Conservation (phyloP, 1,284 basidiomycete genomes). For the Puccinia coronata region DNA sequence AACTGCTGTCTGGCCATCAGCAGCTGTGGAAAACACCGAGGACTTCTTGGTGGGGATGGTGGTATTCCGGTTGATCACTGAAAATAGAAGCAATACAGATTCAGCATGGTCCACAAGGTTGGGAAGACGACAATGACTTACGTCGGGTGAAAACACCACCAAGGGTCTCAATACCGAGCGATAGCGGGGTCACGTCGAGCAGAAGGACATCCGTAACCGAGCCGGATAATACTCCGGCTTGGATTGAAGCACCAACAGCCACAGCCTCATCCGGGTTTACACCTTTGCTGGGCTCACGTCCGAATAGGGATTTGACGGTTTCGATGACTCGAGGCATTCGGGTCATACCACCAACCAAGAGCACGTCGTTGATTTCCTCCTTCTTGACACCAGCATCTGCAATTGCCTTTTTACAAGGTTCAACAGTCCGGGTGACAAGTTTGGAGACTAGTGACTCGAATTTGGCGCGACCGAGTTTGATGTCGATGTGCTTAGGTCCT, state of each 20-base stretch:
- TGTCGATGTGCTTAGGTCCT: conserved; percentile 96
- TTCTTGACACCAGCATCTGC: conserved; percentile 87
- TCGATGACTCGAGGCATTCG: conserved; percentile 95
- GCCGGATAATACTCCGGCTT: conserved; percentile 92
- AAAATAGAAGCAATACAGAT: conserved; percentile 61
- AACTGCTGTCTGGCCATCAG: conserved; percentile 77
- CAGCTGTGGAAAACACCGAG: conserved; percentile 96
- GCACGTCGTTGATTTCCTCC: conserved; percentile 90
- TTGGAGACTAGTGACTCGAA: conserved; percentile 82
- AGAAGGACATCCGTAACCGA: conserved; percentile 95
- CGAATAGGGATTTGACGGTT: conserved; percentile 88
- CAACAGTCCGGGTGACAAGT: conserved; percentile 84
- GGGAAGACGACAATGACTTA: conserved; percentile 60
- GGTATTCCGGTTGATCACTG: conserved; percentile 78
- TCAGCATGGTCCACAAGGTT: conserved; percentile 48
- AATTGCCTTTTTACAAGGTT: conserved; percentile 97
- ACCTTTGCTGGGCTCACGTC: conserved; percentile 93
- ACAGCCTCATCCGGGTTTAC: conserved; percentile 97
- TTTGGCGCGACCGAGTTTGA: conserved; percentile 80
- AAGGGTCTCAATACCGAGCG: conserved; percentile 86
- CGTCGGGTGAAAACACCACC: conserved; percentile 93
- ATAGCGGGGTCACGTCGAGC: conserved; percentile 91
- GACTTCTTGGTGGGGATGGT: conserved; percentile 99
- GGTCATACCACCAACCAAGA: conserved; percentile 96
- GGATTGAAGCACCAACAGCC: conserved; percentile 87